Conservation (phyloP, 768 basidiomycete genomes). For the Boletus vermiculosoides region DNA sequence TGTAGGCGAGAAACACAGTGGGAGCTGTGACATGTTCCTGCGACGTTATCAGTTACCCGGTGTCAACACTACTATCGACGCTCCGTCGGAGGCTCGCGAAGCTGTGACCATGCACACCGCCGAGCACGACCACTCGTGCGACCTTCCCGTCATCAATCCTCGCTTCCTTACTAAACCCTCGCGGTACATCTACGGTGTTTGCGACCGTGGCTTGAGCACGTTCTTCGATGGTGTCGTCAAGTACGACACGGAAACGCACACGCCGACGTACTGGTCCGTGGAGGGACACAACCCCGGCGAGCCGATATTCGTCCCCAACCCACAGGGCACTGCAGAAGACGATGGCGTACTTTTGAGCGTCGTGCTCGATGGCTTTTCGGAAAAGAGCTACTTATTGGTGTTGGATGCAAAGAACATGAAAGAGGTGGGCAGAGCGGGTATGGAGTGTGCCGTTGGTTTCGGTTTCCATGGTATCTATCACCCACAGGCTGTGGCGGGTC, state of each 20-base stretch:
- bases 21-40: conserved; percentile 21
- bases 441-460: conserved; percentile 33
- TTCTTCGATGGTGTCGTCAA: conserved; percentile 38
- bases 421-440: conserved; percentile 38
- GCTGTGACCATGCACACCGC: conserved; percentile 23
- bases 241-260: conserved; percentile 31
- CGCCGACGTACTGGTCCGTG: conserved; percentile 27
- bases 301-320: conserved; percentile 37
- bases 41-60: conserved; percentile 34
- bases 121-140: conserved; percentile 30
- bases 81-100: conserved; percentile 14
- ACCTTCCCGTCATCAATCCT: conserved; percentile 38
- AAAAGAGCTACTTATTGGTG: conserved; percentile 36
- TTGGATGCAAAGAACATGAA: conserved; percentile 37
- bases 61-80: conserved; percentile 19
- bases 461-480: conserved; percentile 38
- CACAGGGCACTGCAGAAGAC: conserved; percentile 32
- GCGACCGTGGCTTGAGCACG: conserved; percentile 29
- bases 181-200: conserved; percentile 34
- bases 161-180: conserved; percentile 31
- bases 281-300: conserved; percentile 35
- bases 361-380: conserved; percentile 33
- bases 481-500: conserved; percentile 4
- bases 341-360: conserved; percentile 39
- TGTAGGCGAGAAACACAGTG: conserved; percentile 18